Evolutionary conservation across 2,329 filamentous ascomycete species (phyloP).

Genomic region (Metarhizium rileyi): DNA sequence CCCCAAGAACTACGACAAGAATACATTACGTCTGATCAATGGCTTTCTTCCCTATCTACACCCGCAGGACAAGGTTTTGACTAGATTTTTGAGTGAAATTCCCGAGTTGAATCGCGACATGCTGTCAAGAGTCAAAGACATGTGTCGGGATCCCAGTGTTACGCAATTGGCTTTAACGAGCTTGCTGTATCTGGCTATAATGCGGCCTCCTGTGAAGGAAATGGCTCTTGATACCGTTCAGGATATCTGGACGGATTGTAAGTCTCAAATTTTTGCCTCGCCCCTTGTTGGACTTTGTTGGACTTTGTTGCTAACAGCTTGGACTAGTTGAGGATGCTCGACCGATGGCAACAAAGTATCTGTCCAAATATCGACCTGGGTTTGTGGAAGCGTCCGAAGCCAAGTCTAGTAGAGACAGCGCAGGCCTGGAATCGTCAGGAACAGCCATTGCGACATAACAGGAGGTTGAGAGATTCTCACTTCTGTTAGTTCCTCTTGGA

Average conservation of each 20-base stretch:
- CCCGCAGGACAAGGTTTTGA: slow-evolving; percentile 77
- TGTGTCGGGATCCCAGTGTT: slow-evolving; percentile 57
- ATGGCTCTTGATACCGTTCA: slow-evolving; percentile 55
- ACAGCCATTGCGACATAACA: slow-evolving; percentile 23
- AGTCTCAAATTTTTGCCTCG: slow-evolving; percentile 20
- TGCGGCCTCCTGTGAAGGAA: slow-evolving; percentile 54
- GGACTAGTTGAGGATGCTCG: slow-evolving; percentile 51
- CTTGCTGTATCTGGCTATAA: slow-evolving; percentile 56
- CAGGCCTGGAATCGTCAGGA: slow-evolving; percentile 12
- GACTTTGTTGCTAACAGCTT: not conserved
- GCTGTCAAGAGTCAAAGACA: slow-evolving; percentile 58
- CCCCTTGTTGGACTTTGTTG: not conserved
- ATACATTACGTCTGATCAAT: slow-evolving; percentile 73
- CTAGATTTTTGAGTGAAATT: slow-evolving; percentile 85
- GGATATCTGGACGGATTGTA: slow-evolving; percentile 58
- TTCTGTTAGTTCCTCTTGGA: not conserved
- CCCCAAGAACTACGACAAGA: slow-evolving; percentile 65
- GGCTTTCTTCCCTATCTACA: slow-evolving; percentile 88
- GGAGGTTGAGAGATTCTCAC: not conserved
- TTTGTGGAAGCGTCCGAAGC: slow-evolving; percentile 30
- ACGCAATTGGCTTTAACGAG: slow-evolving; percentile 55
- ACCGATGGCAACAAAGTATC: slow-evolving; percentile 51
- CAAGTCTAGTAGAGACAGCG: slow-evolving; percentile 13
- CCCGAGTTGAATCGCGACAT: slow-evolving; percentile 67
- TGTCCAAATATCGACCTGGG: slow-evolving; percentile 49